These are phyloP conservation scores for Withania somnifera DNA, from an alignment of 305 asterid genomes.

Conservation along the genomic window DNA sequence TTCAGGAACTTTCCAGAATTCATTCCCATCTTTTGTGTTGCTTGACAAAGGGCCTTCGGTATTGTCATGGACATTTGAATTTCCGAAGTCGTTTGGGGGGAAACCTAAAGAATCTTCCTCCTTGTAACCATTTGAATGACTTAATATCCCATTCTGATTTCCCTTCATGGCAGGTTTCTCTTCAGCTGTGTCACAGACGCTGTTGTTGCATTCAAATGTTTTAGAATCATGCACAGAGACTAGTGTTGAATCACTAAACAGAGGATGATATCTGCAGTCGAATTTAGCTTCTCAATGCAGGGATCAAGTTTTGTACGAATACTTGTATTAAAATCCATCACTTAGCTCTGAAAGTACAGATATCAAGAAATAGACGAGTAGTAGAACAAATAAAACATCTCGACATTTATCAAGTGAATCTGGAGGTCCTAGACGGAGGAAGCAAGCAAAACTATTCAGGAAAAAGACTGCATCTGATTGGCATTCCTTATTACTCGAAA, in stretches of 20 bases:
- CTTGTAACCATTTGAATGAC: constrained; percentile 14
- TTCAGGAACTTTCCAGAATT: constrained; percentile 17
- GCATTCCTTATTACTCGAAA: not conserved
- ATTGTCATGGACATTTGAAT: constrained; percentile 16
- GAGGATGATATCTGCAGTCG: not conserved
- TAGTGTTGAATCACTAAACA: constrained; percentile 2
- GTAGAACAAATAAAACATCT: not conserved
- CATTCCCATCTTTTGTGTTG: constrained; percentile 15
- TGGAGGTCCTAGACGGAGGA: not conserved
- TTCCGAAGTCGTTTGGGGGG: constrained; percentile 10
- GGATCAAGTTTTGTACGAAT: not conserved
- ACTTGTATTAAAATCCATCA: not conserved
- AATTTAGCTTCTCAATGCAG: constrained; percentile 6
- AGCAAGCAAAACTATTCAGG: not conserved
- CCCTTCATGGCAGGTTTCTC: constrained; percentile 43
- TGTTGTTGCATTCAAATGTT: constrained; percentile 24
- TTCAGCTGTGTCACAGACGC: constrained; percentile 32
- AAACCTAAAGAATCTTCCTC: constrained; percentile 16
- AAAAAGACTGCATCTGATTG: not conserved
- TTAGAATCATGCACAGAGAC: constrained; percentile 7
- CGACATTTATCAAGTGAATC: not conserved
- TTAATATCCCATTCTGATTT: constrained; percentile 9
- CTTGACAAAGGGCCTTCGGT: constrained; percentile 11
- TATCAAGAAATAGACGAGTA: not conserved
- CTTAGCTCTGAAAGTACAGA: not conserved